These are phyloP conservation scores for Camellia lanceoleosa DNA, from an alignment of 148 eudicot genomes.

Conservation along the genomic window DNA sequence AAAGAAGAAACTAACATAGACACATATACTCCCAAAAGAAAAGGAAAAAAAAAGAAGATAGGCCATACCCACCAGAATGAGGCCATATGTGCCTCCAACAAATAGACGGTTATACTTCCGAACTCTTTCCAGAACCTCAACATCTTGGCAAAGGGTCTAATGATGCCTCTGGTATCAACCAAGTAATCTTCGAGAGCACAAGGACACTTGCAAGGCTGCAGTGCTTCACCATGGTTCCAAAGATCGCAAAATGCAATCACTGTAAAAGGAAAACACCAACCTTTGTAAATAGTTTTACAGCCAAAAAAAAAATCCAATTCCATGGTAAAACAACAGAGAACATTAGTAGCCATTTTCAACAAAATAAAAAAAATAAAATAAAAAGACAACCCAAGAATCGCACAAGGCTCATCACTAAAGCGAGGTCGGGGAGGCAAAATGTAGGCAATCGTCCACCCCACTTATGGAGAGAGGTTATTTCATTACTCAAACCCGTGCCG, in stretches of 20 bases:
- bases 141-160: slow-evolving; percentile 19
- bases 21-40: too few relatives aligned
- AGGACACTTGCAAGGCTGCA: slow-evolving; percentile 47
- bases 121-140: slow-evolving; percentile 26
- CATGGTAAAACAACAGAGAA: neutral
- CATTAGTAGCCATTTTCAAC: neutral
- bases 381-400: too few relatives aligned
- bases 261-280: slow-evolving; percentile 12
- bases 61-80: slow-evolving; percentile 30
- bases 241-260: slow-evolving; percentile 42
- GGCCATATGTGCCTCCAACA: slow-evolving; percentile 34
- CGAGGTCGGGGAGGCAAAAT: too few relatives aligned
- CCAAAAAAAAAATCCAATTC: neutral
- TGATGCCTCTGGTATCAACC: slow-evolving; percentile 37
- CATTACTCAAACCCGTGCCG: too few relatives aligned
- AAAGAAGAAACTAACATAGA: too few relatives aligned
- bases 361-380: neutral
- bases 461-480: too few relatives aligned
- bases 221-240: slow-evolving; percentile 41
- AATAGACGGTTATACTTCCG: slow-evolving; percentile 32
- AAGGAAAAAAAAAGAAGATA: neutral
- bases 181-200: slow-evolving; percentile 39
- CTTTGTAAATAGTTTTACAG: neutral
- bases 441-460: too few relatives aligned
- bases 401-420: too few relatives aligned